Percentiles rank a stretch among this genome's conserved stretches.
phyloP scores from a whole-genome alignment of 306 rosid species.

The Gastrolobium villosum region DNA sequence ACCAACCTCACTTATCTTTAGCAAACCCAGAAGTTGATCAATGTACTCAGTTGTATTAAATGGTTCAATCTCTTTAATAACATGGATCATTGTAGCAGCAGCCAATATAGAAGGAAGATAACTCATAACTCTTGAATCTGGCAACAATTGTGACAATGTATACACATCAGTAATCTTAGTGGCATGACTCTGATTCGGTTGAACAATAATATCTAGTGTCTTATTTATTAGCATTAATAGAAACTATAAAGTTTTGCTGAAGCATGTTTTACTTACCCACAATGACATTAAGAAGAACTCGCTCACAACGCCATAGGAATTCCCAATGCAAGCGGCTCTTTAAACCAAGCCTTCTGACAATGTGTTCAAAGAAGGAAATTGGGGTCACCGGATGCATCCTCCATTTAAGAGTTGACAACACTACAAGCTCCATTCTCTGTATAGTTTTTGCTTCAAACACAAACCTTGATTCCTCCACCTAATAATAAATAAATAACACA shows the following conservation, averaged over 20 bases:
- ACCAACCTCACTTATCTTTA: slow-evolving; percentile 81
- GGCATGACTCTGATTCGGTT: not conserved
- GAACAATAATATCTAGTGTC: not conserved
- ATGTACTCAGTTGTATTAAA: slow-evolving; percentile 68
- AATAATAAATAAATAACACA: slow-evolving; percentile 15
- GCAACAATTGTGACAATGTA: slow-evolving; percentile 26
- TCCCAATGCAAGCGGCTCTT: slow-evolving; percentile 83
- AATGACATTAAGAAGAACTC: slow-evolving; percentile 71
- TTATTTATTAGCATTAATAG: slow-evolving; percentile 17
- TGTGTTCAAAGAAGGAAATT: slow-evolving; percentile 84
- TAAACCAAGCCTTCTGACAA: slow-evolving; percentile 80
- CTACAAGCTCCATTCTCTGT: slow-evolving; percentile 96
- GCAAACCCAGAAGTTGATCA: slow-evolving; percentile 71
- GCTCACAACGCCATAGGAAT: slow-evolving; percentile 76
- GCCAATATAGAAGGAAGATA: slow-evolving; percentile 85
- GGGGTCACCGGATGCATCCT: slow-evolving; percentile 96
- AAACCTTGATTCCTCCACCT: slow-evolving; percentile 83
- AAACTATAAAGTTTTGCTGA: not conserved
- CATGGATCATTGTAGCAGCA: slow-evolving; percentile 85
- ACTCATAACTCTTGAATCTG: slow-evolving; percentile 75
- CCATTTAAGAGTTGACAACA: slow-evolving; percentile 89
- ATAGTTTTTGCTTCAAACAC: slow-evolving; percentile 86
- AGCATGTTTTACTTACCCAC: slow-evolving; percentile 59
- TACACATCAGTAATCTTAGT: slow-evolving; percentile 16
- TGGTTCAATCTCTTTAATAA: slow-evolving; percentile 76